Evolutionary conservation across 768 basidiomycete genomes (phyloP), one percentile per base, ranked within the genome.

Genomic region (Roridomyces roridus): DNA sequence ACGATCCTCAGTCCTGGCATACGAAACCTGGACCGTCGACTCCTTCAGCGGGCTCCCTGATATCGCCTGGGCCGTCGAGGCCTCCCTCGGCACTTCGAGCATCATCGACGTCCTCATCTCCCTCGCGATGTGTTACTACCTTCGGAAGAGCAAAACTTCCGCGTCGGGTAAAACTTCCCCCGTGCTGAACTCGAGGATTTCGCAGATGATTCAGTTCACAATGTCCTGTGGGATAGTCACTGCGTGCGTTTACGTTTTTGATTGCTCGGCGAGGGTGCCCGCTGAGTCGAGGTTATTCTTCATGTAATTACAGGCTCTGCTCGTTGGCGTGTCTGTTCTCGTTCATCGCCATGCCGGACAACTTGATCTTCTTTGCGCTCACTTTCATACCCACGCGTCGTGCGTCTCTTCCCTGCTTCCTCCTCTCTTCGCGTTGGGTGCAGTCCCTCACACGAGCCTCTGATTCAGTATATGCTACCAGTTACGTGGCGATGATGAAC

Each of bases 391-490:
- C 78, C 9, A 81, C 79, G 11, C 78, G 80, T 62, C 67, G 80
- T 80, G 68, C 25, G 75, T 67, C 20, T n/a, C 26, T 35, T n/a
- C n/a, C n/a, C n/a, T n/a, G n/a, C 9, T 37, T 7, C 35, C 28
- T 17, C 21, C 17, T 39, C 31, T n/a, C n/a, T n/a, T n/a, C n/a
- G n/a, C n/a, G n/a, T n/a, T n/a, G n/a, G n/a, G n/a, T n/a, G n/a
- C n/a, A n/a, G n/a, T n/a, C n/a, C n/a, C n/a, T n/a, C n/a, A n/a
- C n/a, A n/a, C n/a, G n/a, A n/a, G n/a, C n/a, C n/a, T n/a, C n/a
- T n/a, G n/a, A n/a, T n/a, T 1, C 53, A 83, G 81, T 83, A 8
- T 82, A 82, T 50, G 72, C 78, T 29, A 76, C 74, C n/a, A 82
- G 80, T 0, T 83, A 68, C 60, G 51, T 65, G 28, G 68, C 67